These are phyloP conservation scores for Atkinsonella hypoxylon DNA, from an alignment of 2,329 filamentous ascomycete species.

Conservation along the genomic window DNA sequence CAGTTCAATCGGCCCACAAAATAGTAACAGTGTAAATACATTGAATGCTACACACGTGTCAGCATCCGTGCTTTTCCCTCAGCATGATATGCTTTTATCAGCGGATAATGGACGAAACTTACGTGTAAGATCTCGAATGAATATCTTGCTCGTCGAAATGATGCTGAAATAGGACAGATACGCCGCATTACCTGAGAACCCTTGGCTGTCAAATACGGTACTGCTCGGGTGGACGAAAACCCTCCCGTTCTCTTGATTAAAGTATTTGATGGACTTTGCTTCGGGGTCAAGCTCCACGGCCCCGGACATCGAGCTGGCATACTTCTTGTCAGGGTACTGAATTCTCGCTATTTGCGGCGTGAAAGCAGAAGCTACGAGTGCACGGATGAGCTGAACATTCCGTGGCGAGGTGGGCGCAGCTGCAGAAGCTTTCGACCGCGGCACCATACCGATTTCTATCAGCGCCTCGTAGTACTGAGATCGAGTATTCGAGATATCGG, in stretches of 20 bases:
- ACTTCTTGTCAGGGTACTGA: slow-evolving; percentile 92
- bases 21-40: slow-evolving; percentile 75
- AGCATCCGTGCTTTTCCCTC: neutral
- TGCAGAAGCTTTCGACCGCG: slow-evolving; percentile 22
- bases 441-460: slow-evolving; percentile 72
- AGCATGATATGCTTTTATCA: neutral
- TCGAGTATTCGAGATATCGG: slow-evolving; percentile 78
- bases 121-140: slow-evolving; percentile 84
- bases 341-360: slow-evolving; percentile 84
- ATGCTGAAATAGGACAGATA: slow-evolving; percentile 88
- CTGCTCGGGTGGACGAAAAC: slow-evolving; percentile 91
- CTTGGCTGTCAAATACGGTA: slow-evolving; percentile 72
- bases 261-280: slow-evolving; percentile 85
- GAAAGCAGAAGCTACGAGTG: slow-evolving; percentile 61
- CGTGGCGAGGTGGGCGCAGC: slow-evolving; percentile 18
- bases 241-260: slow-evolving; percentile 69
- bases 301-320: slow-evolving; percentile 73
- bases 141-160: slow-evolving; percentile 85
- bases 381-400: slow-evolving; percentile 46
- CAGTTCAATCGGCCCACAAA: slow-evolving; percentile 72
- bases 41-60: slow-evolving; percentile 55
- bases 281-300: slow-evolving; percentile 90
- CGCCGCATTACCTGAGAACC: slow-evolving; percentile 59
- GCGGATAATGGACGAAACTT: slow-evolving; percentile 24
- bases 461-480: slow-evolving; percentile 78